Percentiles rank a stretch among this genome's conserved stretches.
Evolutionary conservation across 179 eudicot genomes (phyloP).

Genomic region (Silene noctiflora): DNA sequence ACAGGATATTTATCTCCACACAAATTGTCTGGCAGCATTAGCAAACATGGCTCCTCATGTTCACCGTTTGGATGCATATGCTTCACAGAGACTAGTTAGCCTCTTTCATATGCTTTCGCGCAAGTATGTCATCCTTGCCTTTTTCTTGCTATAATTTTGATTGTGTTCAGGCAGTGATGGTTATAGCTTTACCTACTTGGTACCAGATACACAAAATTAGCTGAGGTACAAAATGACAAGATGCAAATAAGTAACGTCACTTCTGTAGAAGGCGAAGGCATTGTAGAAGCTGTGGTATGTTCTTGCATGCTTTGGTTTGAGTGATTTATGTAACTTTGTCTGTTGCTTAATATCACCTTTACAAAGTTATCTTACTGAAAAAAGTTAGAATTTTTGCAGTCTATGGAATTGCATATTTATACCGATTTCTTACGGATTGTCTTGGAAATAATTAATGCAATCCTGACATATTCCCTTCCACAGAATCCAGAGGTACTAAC

Average conservation of each 20-base stretch:
- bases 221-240: constrained; percentile 61
- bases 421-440: constrained; percentile 91
- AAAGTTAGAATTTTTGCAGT: constrained; percentile 42
- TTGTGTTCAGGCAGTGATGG: neutral
- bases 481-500: constrained; percentile 87
- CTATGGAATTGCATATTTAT: constrained; percentile 80
- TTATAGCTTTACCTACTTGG: neutral
- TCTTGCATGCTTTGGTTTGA: constrained; percentile 14
- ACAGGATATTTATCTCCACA: constrained; percentile 97
- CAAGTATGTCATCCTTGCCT: constrained; percentile 47
- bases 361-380: constrained; percentile 10
- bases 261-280: constrained; percentile 41
- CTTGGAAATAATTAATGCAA: constrained; percentile 85
- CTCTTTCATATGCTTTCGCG: constrained; percentile 87
- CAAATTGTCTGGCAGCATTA: constrained; percentile 87
- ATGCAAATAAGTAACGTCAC: constrained; percentile 43
- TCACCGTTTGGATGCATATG: constrained; percentile 80
- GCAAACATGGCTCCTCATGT: constrained; percentile 99
- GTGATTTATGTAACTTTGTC: neutral
- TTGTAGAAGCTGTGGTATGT: constrained; percentile 66
- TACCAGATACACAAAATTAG: constrained; percentile 77
- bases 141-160: constrained; percentile 21
- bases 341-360: constrained; percentile 6
- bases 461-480: constrained; percentile 81
- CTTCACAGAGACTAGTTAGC: constrained; percentile 89